Evolutionary conservation across 768 basidiomycete species (phyloP).

Genomic region (Mycena filopes): DNA sequence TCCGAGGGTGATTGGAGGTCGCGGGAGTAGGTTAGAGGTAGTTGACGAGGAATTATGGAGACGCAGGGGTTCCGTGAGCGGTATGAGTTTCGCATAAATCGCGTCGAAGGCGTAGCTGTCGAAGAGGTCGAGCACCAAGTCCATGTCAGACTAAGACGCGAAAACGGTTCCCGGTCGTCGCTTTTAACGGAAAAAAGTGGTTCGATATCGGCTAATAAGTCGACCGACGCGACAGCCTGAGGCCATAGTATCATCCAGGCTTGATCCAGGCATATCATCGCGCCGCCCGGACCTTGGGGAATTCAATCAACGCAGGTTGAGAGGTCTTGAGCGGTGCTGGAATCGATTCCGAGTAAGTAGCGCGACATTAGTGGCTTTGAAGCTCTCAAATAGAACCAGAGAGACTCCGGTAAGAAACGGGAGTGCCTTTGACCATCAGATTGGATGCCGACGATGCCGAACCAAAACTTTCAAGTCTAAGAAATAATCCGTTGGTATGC

Average conservation of each 20-base stretch:
- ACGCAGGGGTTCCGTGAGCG: slow-evolving; percentile 53
- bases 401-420: too few relatives aligned
- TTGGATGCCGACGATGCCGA: too few relatives aligned
- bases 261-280: too few relatives aligned
- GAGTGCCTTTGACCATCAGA: too few relatives aligned
- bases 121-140: slow-evolving; percentile 76
- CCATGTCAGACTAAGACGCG: slow-evolving; percentile 63
- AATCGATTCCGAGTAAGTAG: too few relatives aligned
- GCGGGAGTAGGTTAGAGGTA: slow-evolving; percentile 62
- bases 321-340: too few relatives aligned
- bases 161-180: neutral
- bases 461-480: too few relatives aligned
- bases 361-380: too few relatives aligned
- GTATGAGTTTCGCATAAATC: slow-evolving; percentile 81
- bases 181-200: neutral
- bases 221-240: neutral
- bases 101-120: slow-evolving; percentile 84
- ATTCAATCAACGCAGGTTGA: too few relatives aligned
- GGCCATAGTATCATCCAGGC: too few relatives aligned
- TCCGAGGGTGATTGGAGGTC: slow-evolving; percentile 59
- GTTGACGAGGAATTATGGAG: slow-evolving; percentile 54
- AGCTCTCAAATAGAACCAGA: too few relatives aligned
- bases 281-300: too few relatives aligned
- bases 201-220: neutral
- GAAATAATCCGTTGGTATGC: slow-evolving; percentile 6